These are phyloP conservation scores for Huiozyma sinensis DNA, from an alignment of 805 yeast genomes.

Conservation along the genomic window DNA sequence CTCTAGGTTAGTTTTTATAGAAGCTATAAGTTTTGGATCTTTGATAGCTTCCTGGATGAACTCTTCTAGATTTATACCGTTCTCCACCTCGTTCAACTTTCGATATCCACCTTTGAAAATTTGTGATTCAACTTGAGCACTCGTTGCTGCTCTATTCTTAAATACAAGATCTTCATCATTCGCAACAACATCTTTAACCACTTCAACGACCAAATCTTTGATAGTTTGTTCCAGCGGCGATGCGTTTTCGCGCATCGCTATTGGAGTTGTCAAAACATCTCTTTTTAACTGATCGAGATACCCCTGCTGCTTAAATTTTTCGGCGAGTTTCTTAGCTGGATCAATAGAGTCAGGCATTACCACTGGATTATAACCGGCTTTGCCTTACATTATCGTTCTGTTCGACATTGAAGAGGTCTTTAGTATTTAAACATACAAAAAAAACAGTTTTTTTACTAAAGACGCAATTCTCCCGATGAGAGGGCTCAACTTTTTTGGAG, in stretches of 20 bases:
- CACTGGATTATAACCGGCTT: background rate
- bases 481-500: too few species aligned
- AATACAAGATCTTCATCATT: slow-evolving; percentile 24
- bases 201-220: slow-evolving; percentile 12
- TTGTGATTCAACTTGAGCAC: slow-evolving; percentile 25
- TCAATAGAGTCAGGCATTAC: background rate
- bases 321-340: slow-evolving; percentile 19
- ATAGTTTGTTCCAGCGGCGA: slow-evolving; percentile 7
- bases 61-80: slow-evolving; percentile 12
- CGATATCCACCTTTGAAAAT: slow-evolving; percentile 22
- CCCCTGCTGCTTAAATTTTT: slow-evolving; percentile 25
- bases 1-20: slow-evolving; percentile 9
- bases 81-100: slow-evolving; percentile 9
- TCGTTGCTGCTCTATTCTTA: slow-evolving; percentile 27
- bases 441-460: too few species aligned
- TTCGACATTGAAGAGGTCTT: too few species aligned
- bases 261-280: slow-evolving; percentile 12
- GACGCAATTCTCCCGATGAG: too few species aligned
- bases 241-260: slow-evolving; percentile 1
- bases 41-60: slow-evolving; percentile 13
- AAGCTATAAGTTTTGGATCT: slow-evolving; percentile 2
- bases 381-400: background rate
- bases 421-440: too few species aligned
- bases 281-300: slow-evolving; percentile 24
- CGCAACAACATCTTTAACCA: slow-evolving; percentile 20